A percentile compares a stretch with the other conserved stretches of the same genome.
Evolutionary conservation across 2,329 filamentous ascomycete genomes (phyloP).

Genomic region (Sclerotinia trifoliorum): DNA sequence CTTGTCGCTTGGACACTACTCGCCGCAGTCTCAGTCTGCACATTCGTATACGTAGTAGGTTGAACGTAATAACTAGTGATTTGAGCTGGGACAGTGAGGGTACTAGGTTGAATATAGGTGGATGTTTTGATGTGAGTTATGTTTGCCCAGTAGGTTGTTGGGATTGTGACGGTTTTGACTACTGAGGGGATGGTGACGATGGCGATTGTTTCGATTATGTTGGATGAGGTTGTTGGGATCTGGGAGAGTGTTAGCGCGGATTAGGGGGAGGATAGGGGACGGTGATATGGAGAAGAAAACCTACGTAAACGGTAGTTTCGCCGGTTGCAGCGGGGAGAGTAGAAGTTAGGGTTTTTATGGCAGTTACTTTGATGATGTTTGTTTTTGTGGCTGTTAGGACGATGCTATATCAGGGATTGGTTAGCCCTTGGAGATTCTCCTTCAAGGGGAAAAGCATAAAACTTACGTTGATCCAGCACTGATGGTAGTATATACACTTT

Average conservation of each 20-base stretch:
- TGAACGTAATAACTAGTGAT: constrained; percentile 5
- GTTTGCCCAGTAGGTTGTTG: constrained; percentile 6
- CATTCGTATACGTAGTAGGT: constrained; percentile 14
- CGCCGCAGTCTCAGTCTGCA: constrained; percentile 23
- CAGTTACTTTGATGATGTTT: constrained; percentile 46
- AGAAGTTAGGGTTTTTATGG: constrained; percentile 31
- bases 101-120: constrained; percentile 1
- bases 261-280: constrained; percentile 1
- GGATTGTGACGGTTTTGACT: constrained; percentile 29
- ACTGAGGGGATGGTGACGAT: constrained; percentile 32
- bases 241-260: constrained; percentile 26
- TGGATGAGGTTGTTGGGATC: constrained; percentile 24
- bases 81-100: neutral
- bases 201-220: constrained; percentile 32
- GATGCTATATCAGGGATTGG: constrained; percentile 26
- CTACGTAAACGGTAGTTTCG: constrained; percentile 28
- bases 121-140: neutral
- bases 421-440: neutral
- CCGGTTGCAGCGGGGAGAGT: constrained; percentile 33
- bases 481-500: constrained; percentile 24
- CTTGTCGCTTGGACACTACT: neutral
- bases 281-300: neutral
- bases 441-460: rapidly evolving
- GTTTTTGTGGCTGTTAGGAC: constrained; percentile 46
- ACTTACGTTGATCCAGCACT: constrained; percentile 42